Base-by-base conservation (phyloP, 192 early-diverging fungal species). In the Kappamyces sp. region DNA sequence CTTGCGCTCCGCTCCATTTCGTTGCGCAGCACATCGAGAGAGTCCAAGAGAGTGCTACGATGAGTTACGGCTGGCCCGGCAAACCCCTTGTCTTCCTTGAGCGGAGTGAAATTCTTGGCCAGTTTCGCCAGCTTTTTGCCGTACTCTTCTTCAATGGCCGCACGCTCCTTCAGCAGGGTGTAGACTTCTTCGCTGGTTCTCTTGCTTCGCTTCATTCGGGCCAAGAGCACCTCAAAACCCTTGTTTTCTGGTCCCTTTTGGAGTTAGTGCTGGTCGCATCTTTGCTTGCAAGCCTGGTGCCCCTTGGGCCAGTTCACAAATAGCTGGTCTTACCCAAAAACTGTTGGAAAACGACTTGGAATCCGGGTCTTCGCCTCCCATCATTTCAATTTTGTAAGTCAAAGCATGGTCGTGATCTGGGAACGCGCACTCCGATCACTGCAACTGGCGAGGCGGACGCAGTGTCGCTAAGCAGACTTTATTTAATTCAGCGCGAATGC, bases 121-220 rank as follows among this genome's bases (percentile, higher is more conserved):
- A 83, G 66, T 55, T 76, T 75, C 2, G 67, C 46, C 44, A 83
- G 44, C n/a, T 73, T 47, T 44, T 68, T 78, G 9, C 73, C 77
- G 49, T 82, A 83, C 8, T 83, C 78, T 58, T 83, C 78, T 49
- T 83, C 80, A 41, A 83, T 82, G 6, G 65, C 12, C 0, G 72
- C 70, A 3, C 79, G 67, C 60, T 81, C 74, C 47, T 75, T 72
- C 5, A 78, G 55, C 62, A 81, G 36, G 6, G 43, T 47, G 9
- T 59, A 58, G n/a, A 81, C 57, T 52, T 78, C 74, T 35, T 78
- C 68, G 13, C 69, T 66, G 8, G 70, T 62, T 47, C 76, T 73
- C 67, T 81, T 81, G 36, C 73, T 73, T 42, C 63, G 63, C 54
- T 66, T 72, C 74, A 81, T 71, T 2, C 74, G 66, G 9, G 8